These are phyloP conservation scores for Fusarium chaquense DNA, from an alignment of 2,329 filamentous ascomycete genomes.

Conservation along the genomic window DNA sequence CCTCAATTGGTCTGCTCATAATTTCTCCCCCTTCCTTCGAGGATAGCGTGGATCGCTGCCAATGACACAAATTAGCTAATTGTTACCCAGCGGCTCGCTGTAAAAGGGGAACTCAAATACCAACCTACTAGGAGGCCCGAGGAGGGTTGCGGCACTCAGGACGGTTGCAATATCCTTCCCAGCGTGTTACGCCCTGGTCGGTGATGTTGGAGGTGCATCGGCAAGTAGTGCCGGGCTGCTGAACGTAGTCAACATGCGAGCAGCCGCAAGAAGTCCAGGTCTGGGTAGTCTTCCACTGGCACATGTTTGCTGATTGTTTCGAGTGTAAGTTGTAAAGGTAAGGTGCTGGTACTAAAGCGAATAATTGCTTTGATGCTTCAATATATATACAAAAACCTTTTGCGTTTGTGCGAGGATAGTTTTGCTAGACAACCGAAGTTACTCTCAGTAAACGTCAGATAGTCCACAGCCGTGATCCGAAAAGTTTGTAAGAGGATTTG, in stretches of 20 bases:
- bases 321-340: background rate
- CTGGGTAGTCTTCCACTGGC: conserved; percentile 51
- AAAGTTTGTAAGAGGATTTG: conserved; percentile 42
- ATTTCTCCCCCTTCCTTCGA: conserved; percentile 41
- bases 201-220: conserved; percentile 41
- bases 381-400: conserved; percentile 29
- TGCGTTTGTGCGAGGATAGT: conserved; percentile 28
- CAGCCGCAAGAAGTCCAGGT: conserved; percentile 52
- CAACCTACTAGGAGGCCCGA: conserved; percentile 43
- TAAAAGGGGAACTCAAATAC: conserved; percentile 33
- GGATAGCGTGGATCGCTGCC: conserved; percentile 40
- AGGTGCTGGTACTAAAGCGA: conserved; percentile 2
- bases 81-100: background rate
- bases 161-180: conserved; percentile 52
- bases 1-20: conserved; percentile 34
- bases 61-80: conserved; percentile 23
- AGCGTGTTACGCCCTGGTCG: conserved; percentile 48
- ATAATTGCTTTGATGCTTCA: conserved; percentile 6
- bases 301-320: conserved; percentile 47
- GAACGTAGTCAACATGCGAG: conserved; percentile 36
- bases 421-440: conserved; percentile 23
- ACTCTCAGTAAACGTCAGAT: conserved; percentile 34
- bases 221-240: conserved; percentile 51
- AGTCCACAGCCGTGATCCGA: conserved; percentile 40
- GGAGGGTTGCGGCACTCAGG: conserved; percentile 50